Conservation (phyloP, 1,139 yeast genomes). For the Hemisphaericaspora xylofermentans region DNA sequence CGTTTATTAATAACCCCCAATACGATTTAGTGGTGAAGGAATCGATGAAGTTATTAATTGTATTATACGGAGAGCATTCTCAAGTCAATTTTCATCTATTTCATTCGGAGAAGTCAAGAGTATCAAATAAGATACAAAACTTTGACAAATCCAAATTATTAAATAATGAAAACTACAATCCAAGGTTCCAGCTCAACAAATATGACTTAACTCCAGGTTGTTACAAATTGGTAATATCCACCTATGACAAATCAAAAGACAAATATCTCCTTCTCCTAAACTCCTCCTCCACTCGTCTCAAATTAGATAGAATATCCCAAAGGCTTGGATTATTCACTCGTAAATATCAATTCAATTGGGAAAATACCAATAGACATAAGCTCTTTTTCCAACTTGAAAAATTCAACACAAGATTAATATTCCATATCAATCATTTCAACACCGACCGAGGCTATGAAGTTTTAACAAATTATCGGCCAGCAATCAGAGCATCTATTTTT, state of each 20-base stretch:
- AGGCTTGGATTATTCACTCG: slow-evolving; percentile 38
- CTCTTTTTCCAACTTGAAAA: slow-evolving; percentile 22
- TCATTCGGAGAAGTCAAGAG: slow-evolving; percentile 22
- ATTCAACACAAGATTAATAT: slow-evolving; percentile 24
- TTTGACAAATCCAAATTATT: slow-evolving; percentile 32
- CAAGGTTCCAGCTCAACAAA: slow-evolving; percentile 16
- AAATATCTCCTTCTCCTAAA: slow-evolving; percentile 16
- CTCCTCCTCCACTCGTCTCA: slow-evolving; percentile 6
- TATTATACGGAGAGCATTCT: slow-evolving; percentile 22
- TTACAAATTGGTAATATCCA: slow-evolving; percentile 35
- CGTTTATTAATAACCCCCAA: slow-evolving; percentile 65
- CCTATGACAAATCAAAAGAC: slow-evolving; percentile 21
- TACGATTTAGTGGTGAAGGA: slow-evolving; percentile 32
- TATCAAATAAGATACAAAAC: slow-evolving; percentile 20
- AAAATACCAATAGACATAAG: slow-evolving; percentile 36
- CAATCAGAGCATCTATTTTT: slow-evolving; percentile 46
- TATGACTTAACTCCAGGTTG: slow-evolving; percentile 33
- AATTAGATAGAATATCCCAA: slow-evolving; percentile 20
- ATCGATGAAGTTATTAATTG: slow-evolving; percentile 21
- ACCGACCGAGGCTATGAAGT: slow-evolving; percentile 19
- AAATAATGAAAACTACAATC: slow-evolving; percentile 27
- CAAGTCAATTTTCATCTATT: slow-evolving; percentile 42
- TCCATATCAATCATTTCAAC: slow-evolving; percentile 26
- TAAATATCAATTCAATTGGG: slow-evolving; percentile 34
- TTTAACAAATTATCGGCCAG: slow-evolving; percentile 35